Evolutionary conservation across 129 eudicot genomes (phyloP).

Genomic region (Artemisia tridentata): DNA sequence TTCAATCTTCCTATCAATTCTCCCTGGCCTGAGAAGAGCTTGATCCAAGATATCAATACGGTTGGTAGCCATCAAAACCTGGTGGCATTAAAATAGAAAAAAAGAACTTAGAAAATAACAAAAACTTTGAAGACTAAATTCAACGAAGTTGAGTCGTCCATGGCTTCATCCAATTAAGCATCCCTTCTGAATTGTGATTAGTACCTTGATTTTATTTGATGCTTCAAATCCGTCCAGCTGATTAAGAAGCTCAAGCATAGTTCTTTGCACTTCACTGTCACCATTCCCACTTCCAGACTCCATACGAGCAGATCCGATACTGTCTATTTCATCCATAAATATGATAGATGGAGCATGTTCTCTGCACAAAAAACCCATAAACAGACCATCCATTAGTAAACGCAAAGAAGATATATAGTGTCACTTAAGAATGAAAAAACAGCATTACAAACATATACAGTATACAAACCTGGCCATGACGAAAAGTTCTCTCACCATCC

Average conservation of each 20-base stretch:
- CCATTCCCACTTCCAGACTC: conserved; percentile 90
- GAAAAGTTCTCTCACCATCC: conserved; percentile 57
- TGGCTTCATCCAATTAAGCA: background rate
- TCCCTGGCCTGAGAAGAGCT: conserved; percentile 36
- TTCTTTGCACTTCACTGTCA: conserved; percentile 83
- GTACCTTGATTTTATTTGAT: conserved; percentile 56
- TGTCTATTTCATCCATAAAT: conserved; percentile 85
- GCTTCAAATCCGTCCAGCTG: conserved; percentile 91
- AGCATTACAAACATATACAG: background rate
- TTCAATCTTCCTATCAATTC: conserved; percentile 34
- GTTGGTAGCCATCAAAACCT: conserved; percentile 34
- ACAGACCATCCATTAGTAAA: background rate
- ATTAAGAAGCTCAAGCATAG: conserved; percentile 84
- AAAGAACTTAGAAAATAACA: too few relatives aligned
- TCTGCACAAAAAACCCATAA: conserved; percentile 28
- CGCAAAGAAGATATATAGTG: background rate
- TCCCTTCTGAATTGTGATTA: background rate
- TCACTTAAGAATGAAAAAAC: background rate
- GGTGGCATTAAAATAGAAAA: background rate
- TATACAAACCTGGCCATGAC: conserved; percentile 48
- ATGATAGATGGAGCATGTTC: conserved; percentile 87
- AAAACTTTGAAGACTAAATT: too few relatives aligned
- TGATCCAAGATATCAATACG: conserved; percentile 34
- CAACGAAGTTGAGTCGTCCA: too few relatives aligned
- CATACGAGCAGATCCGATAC: conserved; percentile 87